Base-by-base conservation (phyloP, 495 filamentous ascomycete genomes). In the Daldinia childiae region DNA sequence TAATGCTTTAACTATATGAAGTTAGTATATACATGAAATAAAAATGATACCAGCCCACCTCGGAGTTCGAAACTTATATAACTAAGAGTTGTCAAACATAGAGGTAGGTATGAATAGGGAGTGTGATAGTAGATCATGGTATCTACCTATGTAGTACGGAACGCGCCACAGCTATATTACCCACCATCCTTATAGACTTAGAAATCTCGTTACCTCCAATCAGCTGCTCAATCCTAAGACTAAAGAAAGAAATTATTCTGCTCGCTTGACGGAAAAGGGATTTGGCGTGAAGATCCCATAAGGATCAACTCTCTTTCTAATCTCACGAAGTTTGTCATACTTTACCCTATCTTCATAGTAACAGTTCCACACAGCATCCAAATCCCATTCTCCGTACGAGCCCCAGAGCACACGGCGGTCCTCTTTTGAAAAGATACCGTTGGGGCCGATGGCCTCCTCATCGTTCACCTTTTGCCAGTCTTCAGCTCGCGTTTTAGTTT, bases 381-480 rank as follows among this genome's bases (percentile, higher is more conserved):
- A 26, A 62, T 82, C 62, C 68, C 72, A 82, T 17, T 77, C 55
- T 6, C 80, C 80, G 41, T 73, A 82, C 0, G 79, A 81, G 6
- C 78, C 80, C 80, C 80, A 82, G 3, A 82, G 66, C 32, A 79
- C 64, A 34, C 80, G 74, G 21, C 74, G 73, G 59, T 82, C 80
- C 32, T 79, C 56, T 68, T 80, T 81, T 12, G 78, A 78, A 43
- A 80, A 81, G 15, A 68, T 52, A 12, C 79, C 78, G 9, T 80
- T 66, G 2, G 75, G 77, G 3, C 79, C 78, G 51, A 76, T 76
- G 0, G 69, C 68, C 60, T 79, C 69, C 30, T 73, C 32, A 50
- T 81, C 79, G 38, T 82, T 82, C 38, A 75, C 69, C 39, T 69
- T 70, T 43, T 81, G 78, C 80, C 80, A 82, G 24, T 80, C 78